Evolutionary conservation across 257 asterid genomes (phyloP), one percentile per base, ranked within the genome.

Genomic region (Plectranthus barbatus): DNA sequence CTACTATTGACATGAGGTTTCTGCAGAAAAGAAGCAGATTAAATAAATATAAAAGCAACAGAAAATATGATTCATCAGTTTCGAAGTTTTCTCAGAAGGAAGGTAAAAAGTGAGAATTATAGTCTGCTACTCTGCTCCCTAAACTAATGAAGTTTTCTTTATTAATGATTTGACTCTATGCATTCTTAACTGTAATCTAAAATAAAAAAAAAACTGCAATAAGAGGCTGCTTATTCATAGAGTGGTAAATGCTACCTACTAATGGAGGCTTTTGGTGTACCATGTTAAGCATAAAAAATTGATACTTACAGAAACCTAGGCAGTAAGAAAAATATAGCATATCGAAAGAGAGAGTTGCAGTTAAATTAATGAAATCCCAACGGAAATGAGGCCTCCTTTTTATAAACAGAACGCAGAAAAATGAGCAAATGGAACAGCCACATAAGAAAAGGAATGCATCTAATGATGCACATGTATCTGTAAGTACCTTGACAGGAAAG

Each of bases 401-500:
- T 63, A 13, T 6, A 56, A 60, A 56, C 62, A 60, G 51, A 7
- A 60, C 40, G 54, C 29, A 39, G 31, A 11, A 54, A 19, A 33
- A 13, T 29, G 57, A 26, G 45, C 50, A 61, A 18, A 36, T 20
- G 67, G 17, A 77, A 44, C 66, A 49, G 53, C 49, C 15, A 17
- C 45, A 24, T 36, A 29, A 34, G 53, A 47, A 7, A 58, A 66
- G 18, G 8, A 56, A 29, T 33, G 42, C 67, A 56, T 33, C 45
- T 59, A 63, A 57, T 45, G 26, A 29, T 60, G 50, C 29, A 47
- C 49, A 60, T 40, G 56, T 45, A 50, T 62, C 33, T n/a, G 15
- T 17, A 69, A 39, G 62, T 93, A 93, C 99, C 99, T 93, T 93
- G 75, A 81, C 96, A 48, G 99, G 99, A 74, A 93, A 93, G 23